Base-by-base conservation (phyloP, 1,284 basidiomycete genomes). In the Ganoderma boninense region DNA sequence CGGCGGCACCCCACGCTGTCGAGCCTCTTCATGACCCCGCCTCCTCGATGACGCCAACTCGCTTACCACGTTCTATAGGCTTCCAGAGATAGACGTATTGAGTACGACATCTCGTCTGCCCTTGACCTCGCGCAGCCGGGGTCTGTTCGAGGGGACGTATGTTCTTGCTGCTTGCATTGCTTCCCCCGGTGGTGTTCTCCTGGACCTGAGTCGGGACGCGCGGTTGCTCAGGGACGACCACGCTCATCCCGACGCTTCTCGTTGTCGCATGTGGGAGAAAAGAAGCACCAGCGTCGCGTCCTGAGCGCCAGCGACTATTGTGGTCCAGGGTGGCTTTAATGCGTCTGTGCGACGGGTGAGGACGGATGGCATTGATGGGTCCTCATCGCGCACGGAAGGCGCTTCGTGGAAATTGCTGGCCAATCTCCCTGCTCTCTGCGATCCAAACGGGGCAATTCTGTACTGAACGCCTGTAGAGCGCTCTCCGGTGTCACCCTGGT, bases 381-480 rank as follows among this genome's bases (percentile, higher is more conserved):
- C 57, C 20, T 23, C 32, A 11, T 23, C 57, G 57, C 40, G 2
- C 57, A 40, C n/a, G 35, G 35, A 60, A 60, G 5, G 29, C 35
- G 35, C 57, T 38, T 5, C 4, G 29, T n/a, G 16, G n/a, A 40
- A 60, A 23, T 40, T 35, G 18, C 16, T 20, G 54, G 54, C 54
- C 54, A 57, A 40, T 60, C 57, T 60, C 40, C 57, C 57, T 20
- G 18, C 35, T 10, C 57, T 60, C 32, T 35, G 57, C 10, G 35
- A 60, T 35, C 35, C 57, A 60, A 60, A 60, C 35, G 35, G 20
- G 20, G 57, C 32, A 20, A 60, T 20, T 38, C 35, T 60, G 20
- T 60, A 60, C 57, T 60, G 57, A 60, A 60, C 57, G 57, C 57
- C 57, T 60, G 35, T 60, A 60, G 49, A 52, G 57, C 57, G 57